phyloP scores from a whole-genome alignment of 1,139 yeast species.

The Pneumocystis oryctolagi region DNA sequence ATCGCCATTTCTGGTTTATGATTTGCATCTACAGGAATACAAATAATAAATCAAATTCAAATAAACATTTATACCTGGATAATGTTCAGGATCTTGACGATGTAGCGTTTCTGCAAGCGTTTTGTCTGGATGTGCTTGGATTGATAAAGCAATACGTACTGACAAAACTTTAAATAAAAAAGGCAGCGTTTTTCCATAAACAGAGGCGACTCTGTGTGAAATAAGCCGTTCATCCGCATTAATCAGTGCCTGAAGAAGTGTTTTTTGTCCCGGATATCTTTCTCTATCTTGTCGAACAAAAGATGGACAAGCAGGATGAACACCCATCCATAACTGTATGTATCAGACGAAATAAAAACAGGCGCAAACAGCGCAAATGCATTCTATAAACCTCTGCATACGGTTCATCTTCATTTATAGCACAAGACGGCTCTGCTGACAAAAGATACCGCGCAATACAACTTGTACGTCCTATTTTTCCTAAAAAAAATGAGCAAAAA shows the following conservation, averaged over 20 bases:
- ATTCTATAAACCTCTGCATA: neutral
- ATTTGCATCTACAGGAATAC: constrained; percentile 46
- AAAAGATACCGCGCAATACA: neutral
- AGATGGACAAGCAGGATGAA: constrained; percentile 90
- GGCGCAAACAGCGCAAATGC: neutral
- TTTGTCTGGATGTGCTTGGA: constrained; percentile 98
- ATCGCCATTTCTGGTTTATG: constrained; percentile 99
- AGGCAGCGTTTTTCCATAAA: constrained; percentile 62
- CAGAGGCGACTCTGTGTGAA: constrained; percentile 42
- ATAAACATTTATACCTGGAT: constrained; percentile 34
- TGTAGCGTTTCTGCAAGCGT: constrained; percentile 61
- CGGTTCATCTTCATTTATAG: neutral
- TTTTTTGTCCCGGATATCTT: neutral
- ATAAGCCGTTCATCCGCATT: constrained; percentile 42
- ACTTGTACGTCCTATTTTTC: neutral
- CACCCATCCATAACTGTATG: constrained; percentile 81
- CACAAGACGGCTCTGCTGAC: neutral
- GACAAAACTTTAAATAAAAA: constrained; percentile 86
- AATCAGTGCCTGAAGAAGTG: constrained; percentile 51
- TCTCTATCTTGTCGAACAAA: constrained; percentile 24
- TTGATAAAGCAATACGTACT: constrained; percentile 78
- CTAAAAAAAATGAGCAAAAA: neutral
- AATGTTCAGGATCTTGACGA: constrained; percentile 71
- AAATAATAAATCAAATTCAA: neutral
- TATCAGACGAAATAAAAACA: neutral